phyloP scores from a whole-genome alignment of 495 filamentous ascomycete genomes.

The Tetracladium setigerum region DNA sequence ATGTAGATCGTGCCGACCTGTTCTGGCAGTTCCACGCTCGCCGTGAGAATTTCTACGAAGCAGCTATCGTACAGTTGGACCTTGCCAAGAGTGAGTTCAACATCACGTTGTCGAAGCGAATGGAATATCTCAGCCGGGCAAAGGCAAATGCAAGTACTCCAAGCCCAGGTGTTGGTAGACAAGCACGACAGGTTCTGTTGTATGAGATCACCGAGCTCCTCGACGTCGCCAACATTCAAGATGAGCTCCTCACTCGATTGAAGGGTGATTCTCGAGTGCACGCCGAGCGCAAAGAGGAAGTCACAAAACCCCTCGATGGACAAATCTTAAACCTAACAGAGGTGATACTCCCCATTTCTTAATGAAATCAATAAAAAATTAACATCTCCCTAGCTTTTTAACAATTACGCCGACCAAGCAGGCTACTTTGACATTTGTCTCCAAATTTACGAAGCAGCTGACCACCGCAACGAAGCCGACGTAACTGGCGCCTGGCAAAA shows the following conservation, averaged over 20 bases:
- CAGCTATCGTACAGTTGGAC: constrained; percentile 75
- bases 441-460: constrained; percentile 78
- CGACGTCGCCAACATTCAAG: constrained; percentile 90
- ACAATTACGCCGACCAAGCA: constrained; percentile 79
- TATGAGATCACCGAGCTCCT: constrained; percentile 79
- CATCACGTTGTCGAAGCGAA: constrained; percentile 66
- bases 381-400: constrained; percentile 61
- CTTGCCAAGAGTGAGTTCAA: constrained; percentile 75
- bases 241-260: constrained; percentile 78
- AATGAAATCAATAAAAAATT: constrained; percentile 19
- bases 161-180: constrained; percentile 61
- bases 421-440: constrained; percentile 90
- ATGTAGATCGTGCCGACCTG: constrained; percentile 76
- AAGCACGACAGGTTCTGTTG: constrained; percentile 67
- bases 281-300: constrained; percentile 47
- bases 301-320: constrained; percentile 62
- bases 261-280: constrained; percentile 62
- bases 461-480: constrained; percentile 76
- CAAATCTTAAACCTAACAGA: constrained; percentile 63
- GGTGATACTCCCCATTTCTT: constrained; percentile 42
- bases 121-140: constrained; percentile 82
- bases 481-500: constrained; percentile 79
- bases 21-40: constrained; percentile 85
- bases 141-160: constrained; percentile 78
- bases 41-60: constrained; percentile 69